Percentiles rank a stretch among this genome's conserved stretches.
These are phyloP conservation scores for Ogataea nakhonphanomensis DNA, from an alignment of 805 yeast species.

Conservation along the genomic window DNA sequence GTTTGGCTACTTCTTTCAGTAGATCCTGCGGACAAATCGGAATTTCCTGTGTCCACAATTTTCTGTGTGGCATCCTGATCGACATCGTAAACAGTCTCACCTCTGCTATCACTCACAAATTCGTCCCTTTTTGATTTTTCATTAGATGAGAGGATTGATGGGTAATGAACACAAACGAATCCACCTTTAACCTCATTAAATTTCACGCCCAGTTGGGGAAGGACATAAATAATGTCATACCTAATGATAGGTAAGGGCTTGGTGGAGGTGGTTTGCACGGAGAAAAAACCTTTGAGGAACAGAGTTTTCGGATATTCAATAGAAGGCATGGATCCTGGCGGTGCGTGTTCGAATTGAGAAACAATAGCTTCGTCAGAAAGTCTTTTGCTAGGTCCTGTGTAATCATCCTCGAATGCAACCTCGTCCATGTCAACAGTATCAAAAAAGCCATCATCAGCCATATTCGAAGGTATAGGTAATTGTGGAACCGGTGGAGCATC, in stretches of 20 bases:
- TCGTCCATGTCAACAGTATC: slow-evolving; percentile 51
- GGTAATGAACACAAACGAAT: slow-evolving; percentile 73
- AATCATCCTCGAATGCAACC: slow-evolving; percentile 27
- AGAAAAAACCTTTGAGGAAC: slow-evolving; percentile 88
- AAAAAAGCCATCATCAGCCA: slow-evolving; percentile 49
- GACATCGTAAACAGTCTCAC: slow-evolving; percentile 19
- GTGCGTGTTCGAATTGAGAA: slow-evolving; percentile 46
- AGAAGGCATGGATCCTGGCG: slow-evolving; percentile 83
- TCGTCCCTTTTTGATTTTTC: slow-evolving; percentile 3
- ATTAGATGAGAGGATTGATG: slow-evolving; percentile 37
- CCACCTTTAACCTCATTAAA: slow-evolving; percentile 93
- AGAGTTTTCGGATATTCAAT: slow-evolving; percentile 90
- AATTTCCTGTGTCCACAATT: slow-evolving; percentile 17
- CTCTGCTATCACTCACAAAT: slow-evolving; percentile 19
- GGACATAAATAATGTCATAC: slow-evolving; percentile 73
- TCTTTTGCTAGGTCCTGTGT: slow-evolving; percentile 28
- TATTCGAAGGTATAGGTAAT: slow-evolving; percentile 28
- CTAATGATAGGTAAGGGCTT: slow-evolving; percentile 87
- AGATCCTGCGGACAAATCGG: slow-evolving; percentile 22
- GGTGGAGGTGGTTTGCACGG: slow-evolving; percentile 92
- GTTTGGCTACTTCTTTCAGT: slow-evolving; percentile 13
- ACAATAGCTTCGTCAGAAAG: slow-evolving; percentile 48
- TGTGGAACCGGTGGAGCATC: slow-evolving; percentile 46
- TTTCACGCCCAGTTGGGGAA: slow-evolving; percentile 72
- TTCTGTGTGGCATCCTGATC: slow-evolving; percentile 19